Base-by-base conservation (phyloP, 2,329 filamentous ascomycete genomes). In the Mycosphaerella sp. region DNA sequence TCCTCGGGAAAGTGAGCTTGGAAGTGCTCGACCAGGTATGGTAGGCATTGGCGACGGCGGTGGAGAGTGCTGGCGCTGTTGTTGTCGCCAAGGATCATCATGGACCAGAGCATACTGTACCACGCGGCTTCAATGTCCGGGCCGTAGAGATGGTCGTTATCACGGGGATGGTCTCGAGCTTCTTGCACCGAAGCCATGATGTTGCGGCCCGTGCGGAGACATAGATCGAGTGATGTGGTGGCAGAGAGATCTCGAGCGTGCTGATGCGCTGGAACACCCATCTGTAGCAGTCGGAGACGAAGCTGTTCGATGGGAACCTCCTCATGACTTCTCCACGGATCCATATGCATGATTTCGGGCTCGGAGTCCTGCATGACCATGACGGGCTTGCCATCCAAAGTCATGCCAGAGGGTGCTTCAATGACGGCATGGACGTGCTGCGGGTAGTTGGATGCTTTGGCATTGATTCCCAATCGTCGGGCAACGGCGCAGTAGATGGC, bases 401-500 rank as follows among this genome's bases (percentile, higher is more conserved):
- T 62, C 10, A 65, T 61, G 6, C 67, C 61, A 16, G 89, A 70
- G 1, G 64, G 62, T 12, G 28, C 82, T 81, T 60, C 79, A 10
- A 97, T 81, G 46, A 94, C 82, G 14, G 82, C 86, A 64, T 95
- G 85, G 12, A 95, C 87, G 65, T 96, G 89, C 57, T 82, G 86
- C 3, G 91, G 89, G 62, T 91, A 87, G 39, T 85, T 84, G 60
- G 87, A 91, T 48, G 87, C 89, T 30, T 82, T 80, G 0, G 90
- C 88, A 59, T 85, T 78, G 41, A 98, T 69, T 1, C 85, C 86
- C 10, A 96, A 66, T 34, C 86, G 79, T 49, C 80, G 77, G 0
- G 89, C 90, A 13, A 97, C 68, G 51, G 82, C 84, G 64, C 86
- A 93, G 70, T 85, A 98, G 56, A 97, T 95, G 53, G 85, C 85